phyloP scores from a whole-genome alignment of 176 grass and related monocot genomes.

The Eleusine indica region DNA sequence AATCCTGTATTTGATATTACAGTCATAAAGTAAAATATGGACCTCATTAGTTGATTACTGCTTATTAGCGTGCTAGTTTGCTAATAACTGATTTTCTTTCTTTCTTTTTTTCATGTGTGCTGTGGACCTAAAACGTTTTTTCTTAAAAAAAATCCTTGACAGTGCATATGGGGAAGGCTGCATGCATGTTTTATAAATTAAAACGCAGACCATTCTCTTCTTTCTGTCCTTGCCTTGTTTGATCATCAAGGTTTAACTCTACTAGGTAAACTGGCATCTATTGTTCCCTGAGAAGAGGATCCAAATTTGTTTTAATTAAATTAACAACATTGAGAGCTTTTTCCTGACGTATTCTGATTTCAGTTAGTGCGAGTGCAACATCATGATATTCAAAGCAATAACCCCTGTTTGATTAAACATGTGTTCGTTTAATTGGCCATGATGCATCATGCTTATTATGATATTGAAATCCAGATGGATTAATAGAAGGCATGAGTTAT shows the following conservation, averaged over 20 bases:
- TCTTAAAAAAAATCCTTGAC: neutral
- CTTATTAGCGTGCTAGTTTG: too few species aligned
- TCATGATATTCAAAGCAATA: neutral
- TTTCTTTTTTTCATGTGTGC: neutral
- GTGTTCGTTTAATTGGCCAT: conserved; percentile 30
- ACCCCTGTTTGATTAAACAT: neutral
- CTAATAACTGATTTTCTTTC: neutral
- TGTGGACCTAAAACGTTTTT: neutral
- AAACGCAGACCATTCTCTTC: neutral
- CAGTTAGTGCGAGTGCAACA: neutral
- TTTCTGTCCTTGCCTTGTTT: neutral
- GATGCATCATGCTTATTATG: neutral
- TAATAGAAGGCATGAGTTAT: conserved; percentile 18
- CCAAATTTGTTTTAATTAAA: too few species aligned
- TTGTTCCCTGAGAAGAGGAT: neutral
- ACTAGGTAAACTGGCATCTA: neutral
- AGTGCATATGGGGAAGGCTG: neutral
- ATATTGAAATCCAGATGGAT: conserved; percentile 3
- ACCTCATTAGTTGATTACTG: too few species aligned
- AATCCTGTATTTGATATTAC: conserved; percentile 30
- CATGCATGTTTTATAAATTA: neutral
- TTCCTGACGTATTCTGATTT: neutral
- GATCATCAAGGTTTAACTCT: neutral
- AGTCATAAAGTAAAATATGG: neutral
- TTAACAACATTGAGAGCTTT: neutral